Evolutionary conservation across 192 early-diverging fungal species (phyloP).

Genomic region (Mortierella antarctica): DNA sequence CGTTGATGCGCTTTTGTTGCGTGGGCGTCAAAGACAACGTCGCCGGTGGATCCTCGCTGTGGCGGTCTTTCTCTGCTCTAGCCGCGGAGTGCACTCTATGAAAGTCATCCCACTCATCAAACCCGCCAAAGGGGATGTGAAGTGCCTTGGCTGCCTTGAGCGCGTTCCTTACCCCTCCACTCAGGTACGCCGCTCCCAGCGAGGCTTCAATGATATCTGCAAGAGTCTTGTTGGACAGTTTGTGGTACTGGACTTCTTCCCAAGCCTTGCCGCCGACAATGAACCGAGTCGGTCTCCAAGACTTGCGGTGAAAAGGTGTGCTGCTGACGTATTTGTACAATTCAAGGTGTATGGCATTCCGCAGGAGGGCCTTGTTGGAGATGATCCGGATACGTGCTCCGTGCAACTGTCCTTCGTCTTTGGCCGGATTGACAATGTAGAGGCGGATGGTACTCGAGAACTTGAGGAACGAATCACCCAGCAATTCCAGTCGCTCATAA

Average conservation of each 20-base stretch:
- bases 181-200: slow-evolving; percentile 79
- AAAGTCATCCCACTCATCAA: slow-evolving; percentile 63
- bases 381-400: slow-evolving; percentile 75
- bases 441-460: slow-evolving; percentile 76
- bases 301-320: slow-evolving; percentile 67
- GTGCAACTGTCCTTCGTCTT: slow-evolving; percentile 87
- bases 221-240: slow-evolving; percentile 84
- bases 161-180: slow-evolving; percentile 64
- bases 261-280: slow-evolving; percentile 42
- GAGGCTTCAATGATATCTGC: slow-evolving; percentile 90
- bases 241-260: slow-evolving; percentile 48
- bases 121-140: slow-evolving; percentile 66
- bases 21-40: not conserved
- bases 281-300: slow-evolving; percentile 65
- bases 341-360: slow-evolving; percentile 59
- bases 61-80: not conserved
- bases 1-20: not conserved
- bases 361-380: slow-evolving; percentile 78
- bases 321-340: slow-evolving; percentile 72
- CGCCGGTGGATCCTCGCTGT: not conserved
- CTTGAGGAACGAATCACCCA: slow-evolving; percentile 93
- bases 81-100: slow-evolving; percentile 24
- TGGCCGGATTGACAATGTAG: slow-evolving; percentile 78
- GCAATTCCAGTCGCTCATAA: slow-evolving; percentile 90
- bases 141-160: slow-evolving; percentile 66